Base-by-base conservation (phyloP, 805 yeast species). In the Barnettozyma populi region DNA sequence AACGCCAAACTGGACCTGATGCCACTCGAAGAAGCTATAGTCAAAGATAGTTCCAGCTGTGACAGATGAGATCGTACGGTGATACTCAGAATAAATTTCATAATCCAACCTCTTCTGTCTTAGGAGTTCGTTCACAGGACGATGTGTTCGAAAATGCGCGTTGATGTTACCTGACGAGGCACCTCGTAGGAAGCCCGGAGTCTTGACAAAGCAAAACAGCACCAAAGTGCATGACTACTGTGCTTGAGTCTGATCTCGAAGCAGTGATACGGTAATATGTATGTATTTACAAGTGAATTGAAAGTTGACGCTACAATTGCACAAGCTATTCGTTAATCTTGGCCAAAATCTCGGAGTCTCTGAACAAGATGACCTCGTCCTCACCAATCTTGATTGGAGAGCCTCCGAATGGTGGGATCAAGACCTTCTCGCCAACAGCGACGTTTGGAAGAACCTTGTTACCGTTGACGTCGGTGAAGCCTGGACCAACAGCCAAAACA, bases 401-500 rank as follows among this genome's bases (percentile, higher is more conserved):
- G 49, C 99, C 99, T 52, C 99, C 99, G 59, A 86, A 92, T 50
- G 85, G 80, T 55, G 98, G 98, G 64, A 94, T 88, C 74, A 94
- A 75, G 42, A 94, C 98, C 61, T 84, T 82, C 74, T 94, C 99
- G 61, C 99, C 99, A 41, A 86, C 81, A 64, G 80, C 73, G 50
- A 94, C 96, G 57, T 83, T 75, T 51, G 90, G 82, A 46, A 81
- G 75, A 48, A 88, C 75, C 55, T 81, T 67, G 62, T 82, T 74
- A 55, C 98, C 98, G 49, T 82, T 78, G 50, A 78, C 72, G 71
- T 86, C 85, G 50, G 83, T 72, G 65, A 79, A 76, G 58, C 99
- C 99, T 47, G 98, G 98, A 52, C 99, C 99, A 55, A 90, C 89
- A 50, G 98, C 92, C 55, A 92, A 71, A 44, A 92, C 98, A 47